Base-by-base conservation (phyloP, 2,329 filamentous ascomycete species). In the Beauveria sp. region DNA sequence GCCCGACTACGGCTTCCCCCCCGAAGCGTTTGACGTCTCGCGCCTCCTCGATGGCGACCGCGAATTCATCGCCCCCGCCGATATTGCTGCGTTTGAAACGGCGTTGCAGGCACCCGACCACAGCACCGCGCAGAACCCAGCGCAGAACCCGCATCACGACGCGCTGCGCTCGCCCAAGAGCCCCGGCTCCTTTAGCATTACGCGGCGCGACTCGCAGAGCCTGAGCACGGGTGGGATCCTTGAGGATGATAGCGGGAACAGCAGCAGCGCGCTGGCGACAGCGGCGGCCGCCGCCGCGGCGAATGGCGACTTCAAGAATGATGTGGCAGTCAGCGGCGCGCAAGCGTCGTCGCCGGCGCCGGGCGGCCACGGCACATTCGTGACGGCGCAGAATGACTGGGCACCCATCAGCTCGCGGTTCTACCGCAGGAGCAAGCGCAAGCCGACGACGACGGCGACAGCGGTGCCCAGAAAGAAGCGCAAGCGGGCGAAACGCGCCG, bases 311-410 rank as follows among this genome's bases (percentile, higher is more conserved):
- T 55, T 60, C 3, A 49, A n/a, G 2, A 70, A 74, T 2, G 72
- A 74, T 0, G 75, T 74, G 0, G 73, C 43, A 7, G n/a, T 24
- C 12, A 75, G 30, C 4, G 30, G 22, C 10, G 56, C 34, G 22
- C 30, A 22, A 3, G 46, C 34, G 10, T 42, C 56, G 3, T 58
- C 56, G 16, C 45, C 56, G 18, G 56, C 46, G 7, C 30, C 46
- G 16, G 46, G 47, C 5, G 56, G 46, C 2, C 74, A 74, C 1
- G 76, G 74, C 45, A 75, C 84, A 55, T 92, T 93, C 71, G 91
- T 98, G 68, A 90, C 91, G 3, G 93, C 95, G 46, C 86, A 96
- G 70, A 96, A 96, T 73, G 95, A 99, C 78, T 99, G 95, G 95
- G 87, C 90, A 18, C 95, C 95, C 0, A 85, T 98, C 14, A 87